These are phyloP conservation scores for Entophlyctis luteolus DNA, from an alignment of 192 early-diverging fungal species.

Conservation along the genomic window DNA sequence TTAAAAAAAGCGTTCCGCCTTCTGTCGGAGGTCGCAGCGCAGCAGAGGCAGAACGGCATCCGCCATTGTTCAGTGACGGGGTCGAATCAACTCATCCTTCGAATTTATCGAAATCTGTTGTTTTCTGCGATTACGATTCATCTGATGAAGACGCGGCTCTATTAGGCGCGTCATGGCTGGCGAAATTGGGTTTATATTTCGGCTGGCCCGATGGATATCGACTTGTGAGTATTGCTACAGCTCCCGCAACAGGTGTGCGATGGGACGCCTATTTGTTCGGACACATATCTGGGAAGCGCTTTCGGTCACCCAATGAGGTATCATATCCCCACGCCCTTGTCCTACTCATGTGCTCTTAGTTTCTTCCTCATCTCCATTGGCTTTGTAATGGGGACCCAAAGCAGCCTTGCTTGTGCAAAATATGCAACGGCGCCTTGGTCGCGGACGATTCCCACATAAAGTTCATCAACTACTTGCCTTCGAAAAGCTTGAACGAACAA, in stretches of 20 bases:
- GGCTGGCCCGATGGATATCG: slow-evolving; percentile 6
- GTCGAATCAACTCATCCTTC: not conserved
- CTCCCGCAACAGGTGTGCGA: not conserved
- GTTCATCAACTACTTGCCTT: not conserved
- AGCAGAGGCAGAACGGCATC: not conserved
- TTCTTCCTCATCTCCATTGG: slow-evolving; percentile 16
- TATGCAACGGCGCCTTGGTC: not conserved
- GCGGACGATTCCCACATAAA: not conserved
- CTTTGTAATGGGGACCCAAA: not conserved
- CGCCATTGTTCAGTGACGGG: slow-evolving; percentile 10
- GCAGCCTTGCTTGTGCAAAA: slow-evolving; percentile 15
- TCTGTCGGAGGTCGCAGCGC: not conserved
- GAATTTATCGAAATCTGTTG: not conserved
- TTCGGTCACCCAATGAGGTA: slow-evolving; percentile 20
- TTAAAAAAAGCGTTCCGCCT: not conserved
- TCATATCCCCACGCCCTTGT: not conserved
- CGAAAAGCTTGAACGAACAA: too few species aligned
- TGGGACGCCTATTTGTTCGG: slow-evolving; percentile 22
- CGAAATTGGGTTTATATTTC: not conserved
- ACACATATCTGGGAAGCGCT: not conserved
- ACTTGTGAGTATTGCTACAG: not conserved
- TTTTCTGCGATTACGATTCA: slow-evolving; percentile 4
- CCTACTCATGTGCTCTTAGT: not conserved
- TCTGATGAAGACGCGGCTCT: slow-evolving; percentile 10
- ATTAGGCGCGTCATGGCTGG: not conserved